Conservation (phyloP, 495 filamentous ascomycete genomes). For the Penicillium angulare region DNA sequence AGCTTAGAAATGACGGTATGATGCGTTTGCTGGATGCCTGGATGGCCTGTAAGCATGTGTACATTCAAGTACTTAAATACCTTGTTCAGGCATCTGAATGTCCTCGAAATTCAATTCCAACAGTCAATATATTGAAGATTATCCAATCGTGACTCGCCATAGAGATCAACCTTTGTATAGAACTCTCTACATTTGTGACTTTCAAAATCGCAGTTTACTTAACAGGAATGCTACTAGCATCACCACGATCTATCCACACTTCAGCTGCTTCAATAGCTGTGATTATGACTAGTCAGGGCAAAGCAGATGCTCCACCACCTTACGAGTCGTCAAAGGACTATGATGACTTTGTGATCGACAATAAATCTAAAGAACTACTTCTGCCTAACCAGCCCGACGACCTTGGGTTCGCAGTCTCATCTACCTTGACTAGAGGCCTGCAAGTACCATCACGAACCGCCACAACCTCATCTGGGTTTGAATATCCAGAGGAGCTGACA, state of each 20-base stretch:
- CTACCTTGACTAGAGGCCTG: conserved; percentile 26
- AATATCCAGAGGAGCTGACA: conserved; percentile 27
- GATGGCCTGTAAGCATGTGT: neutral
- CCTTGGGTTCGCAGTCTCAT: conserved; percentile 19
- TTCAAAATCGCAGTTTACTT: neutral
- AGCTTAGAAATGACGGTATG: no score
- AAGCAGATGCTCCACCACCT: conserved; percentile 6
- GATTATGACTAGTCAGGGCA: neutral
- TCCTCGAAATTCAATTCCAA: no score
- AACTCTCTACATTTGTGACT: no score
- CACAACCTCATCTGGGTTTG: conserved; percentile 32
- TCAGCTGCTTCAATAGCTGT: neutral
- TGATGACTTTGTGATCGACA: neutral
- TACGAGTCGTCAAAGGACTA: conserved; percentile 7
- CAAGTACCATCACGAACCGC: conserved; percentile 33
- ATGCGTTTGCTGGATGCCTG: neutral
- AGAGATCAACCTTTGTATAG: no score
- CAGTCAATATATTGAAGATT: no score
- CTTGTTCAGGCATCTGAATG: no score
- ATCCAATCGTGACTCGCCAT: no score
- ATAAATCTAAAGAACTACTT: conserved; percentile 3
- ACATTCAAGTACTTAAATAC: no score
- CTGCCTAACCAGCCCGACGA: conserved; percentile 12
- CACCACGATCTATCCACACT: neutral
- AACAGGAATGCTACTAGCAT: neutral